Conservation (phyloP, 169 alveolate species). For the Plasmodium fragile region DNA sequence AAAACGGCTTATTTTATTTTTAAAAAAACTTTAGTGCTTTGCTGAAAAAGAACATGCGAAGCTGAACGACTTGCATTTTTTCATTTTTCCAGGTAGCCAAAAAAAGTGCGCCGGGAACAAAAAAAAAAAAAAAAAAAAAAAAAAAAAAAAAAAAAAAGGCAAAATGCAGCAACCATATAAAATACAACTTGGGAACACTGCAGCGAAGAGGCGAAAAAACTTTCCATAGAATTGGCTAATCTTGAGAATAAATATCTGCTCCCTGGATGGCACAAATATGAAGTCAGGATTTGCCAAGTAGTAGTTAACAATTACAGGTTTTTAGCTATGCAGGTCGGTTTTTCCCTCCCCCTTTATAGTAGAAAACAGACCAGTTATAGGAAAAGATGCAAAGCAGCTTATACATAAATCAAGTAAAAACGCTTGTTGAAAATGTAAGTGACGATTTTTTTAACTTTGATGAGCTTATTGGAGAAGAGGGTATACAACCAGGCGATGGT, state of each 20-base stretch:
- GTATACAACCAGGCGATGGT: neutral
- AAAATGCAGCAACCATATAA: neutral
- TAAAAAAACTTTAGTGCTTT: neutral
- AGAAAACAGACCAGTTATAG: neutral
- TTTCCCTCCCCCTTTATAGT: neutral
- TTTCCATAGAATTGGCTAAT: neutral
- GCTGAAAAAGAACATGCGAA: neutral
- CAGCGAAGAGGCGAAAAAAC: neutral
- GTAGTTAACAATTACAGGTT: neutral
- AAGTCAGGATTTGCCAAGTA: neutral
- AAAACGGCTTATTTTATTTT: neutral
- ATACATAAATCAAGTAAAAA: constrained; percentile 24
- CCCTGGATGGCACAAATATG: neutral
- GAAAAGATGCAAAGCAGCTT: constrained; percentile 26
- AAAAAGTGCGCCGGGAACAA: neutral
- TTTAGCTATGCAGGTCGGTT: neutral
- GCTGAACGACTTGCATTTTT: neutral
- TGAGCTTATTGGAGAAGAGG: neutral
- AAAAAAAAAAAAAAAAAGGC: constrained; percentile 2
- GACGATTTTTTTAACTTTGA: constrained; percentile 2
- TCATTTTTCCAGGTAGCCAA: neutral
- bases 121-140: constrained; percentile 19
- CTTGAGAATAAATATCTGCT: neutral
- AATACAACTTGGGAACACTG: neutral
- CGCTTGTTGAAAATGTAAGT: constrained; percentile 14